Evolutionary conservation across 2,329 filamentous ascomycete genomes (phyloP), one percentile per base, ranked within the genome.

Genomic region (Cladophialophora yegresii): DNA sequence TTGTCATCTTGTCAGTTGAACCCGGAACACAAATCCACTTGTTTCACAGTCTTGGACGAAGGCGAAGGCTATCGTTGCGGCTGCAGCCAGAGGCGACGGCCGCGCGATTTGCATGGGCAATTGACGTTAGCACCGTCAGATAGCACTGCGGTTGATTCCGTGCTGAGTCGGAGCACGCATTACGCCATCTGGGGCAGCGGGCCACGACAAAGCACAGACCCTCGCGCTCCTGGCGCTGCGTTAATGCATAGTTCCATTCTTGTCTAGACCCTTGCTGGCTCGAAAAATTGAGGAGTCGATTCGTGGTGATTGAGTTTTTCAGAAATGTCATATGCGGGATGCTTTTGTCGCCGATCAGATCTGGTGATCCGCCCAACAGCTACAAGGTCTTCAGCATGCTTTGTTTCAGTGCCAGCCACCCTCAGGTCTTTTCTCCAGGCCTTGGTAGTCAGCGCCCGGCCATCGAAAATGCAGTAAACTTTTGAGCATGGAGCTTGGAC

Each of bases 121-220:
- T 26, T 33, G 47, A 16, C 16, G 26, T 33, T 20, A 30, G 47
- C 40, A 47, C 59, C 49, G 53, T 45, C 54, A 40, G 50, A 66
- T 53, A 54, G 56, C 22, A 47, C 57, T 61, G 58, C 66, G 66
- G 66, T 61, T 68, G 66, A 68, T 63, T 68, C 66, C 66, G 66
- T 66, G 64, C 58, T 66, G 66, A 66, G 63, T 68, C 50, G 62
- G 57, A 62, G 63, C 61, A 67, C 53, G 54, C 63, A 68, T 66
- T 68, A 62, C 66, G 66, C 66, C 66, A 68, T 68, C 66, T 68
- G 63, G 66, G 63, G 63, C 63, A 54, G 59, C 55, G 61, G 60
- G 58, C 57, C 58, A 40, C 50, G 22, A 61, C 23, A 59, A 59
- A 23, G 54, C 57, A 64, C 61, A 68, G 63, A 60, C 58, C 66